Conservation (phyloP, 1,284 basidiomycete species). For the Pseudozyma thailandica region DNA sequence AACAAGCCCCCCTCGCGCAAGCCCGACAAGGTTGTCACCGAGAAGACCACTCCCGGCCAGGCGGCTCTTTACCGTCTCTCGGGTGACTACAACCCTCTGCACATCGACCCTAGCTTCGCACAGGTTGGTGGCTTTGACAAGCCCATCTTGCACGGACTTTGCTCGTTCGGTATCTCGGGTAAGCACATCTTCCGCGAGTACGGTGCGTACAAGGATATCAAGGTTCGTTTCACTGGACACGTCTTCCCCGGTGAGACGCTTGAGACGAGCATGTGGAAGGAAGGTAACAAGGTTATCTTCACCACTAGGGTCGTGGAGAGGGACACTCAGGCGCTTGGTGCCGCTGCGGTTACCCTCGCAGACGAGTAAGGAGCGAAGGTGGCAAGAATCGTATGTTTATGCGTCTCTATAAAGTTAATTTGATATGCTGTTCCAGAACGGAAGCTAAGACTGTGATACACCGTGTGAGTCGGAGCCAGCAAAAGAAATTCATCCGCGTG, state of each 20-base stretch:
- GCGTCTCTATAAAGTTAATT: neutral
- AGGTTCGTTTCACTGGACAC: constrained; percentile 90
- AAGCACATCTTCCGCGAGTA: constrained; percentile 90
- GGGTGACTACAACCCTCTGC: constrained; percentile 80
- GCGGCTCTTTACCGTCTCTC: constrained; percentile 77
- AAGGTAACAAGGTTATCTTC: constrained; percentile 90
- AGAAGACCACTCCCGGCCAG: constrained; percentile 68
- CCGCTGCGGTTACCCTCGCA: constrained; percentile 79
- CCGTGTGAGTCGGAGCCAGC: too few relatives aligned
- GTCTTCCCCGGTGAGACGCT: constrained; percentile 93
- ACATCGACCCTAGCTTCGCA: constrained; percentile 93
- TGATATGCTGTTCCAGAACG: neutral
- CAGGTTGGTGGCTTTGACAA: constrained; percentile 92
- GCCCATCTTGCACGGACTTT: constrained; percentile 81
- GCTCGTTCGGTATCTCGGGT: constrained; percentile 91
- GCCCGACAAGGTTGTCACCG: constrained; percentile 62
- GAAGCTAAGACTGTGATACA: neutral
- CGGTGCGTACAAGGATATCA: constrained; percentile 90
- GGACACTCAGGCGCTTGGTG: constrained; percentile 75
- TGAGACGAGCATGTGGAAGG: constrained; percentile 87
- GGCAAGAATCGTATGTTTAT: neutral
- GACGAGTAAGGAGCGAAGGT: constrained; percentile 40
- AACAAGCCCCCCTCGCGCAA: constrained; percentile 77
- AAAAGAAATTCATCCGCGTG: too few relatives aligned
- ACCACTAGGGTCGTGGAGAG: constrained; percentile 84